These are phyloP conservation scores for Pseudovirgaria hyperparasitica DNA, from an alignment of 2,329 filamentous ascomycete genomes.

Conservation along the genomic window DNA sequence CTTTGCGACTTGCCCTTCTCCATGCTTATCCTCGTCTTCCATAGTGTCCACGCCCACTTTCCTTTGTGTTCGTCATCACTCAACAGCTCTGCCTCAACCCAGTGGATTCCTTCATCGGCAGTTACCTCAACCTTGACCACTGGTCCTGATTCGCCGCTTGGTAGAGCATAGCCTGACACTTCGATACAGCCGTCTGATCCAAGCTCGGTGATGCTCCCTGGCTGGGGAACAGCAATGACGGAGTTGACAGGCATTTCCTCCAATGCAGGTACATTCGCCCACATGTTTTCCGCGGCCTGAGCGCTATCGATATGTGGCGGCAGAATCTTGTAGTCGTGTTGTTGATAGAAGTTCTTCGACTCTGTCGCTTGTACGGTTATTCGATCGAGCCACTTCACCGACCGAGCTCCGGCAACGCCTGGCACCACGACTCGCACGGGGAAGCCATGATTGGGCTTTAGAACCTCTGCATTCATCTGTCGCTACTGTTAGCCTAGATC, in stretches of 20 bases:
- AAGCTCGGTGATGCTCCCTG: conserved; percentile 28
- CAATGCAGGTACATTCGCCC: conserved; percentile 37
- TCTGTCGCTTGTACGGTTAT: conserved; percentile 40
- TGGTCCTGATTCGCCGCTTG: conserved; percentile 39
- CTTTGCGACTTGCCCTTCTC: conserved; percentile 27
- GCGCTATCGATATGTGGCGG: conserved; percentile 37
- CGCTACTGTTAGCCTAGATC: conserved; percentile 4
- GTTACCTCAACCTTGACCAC: conserved; percentile 42
- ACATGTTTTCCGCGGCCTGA: conserved; percentile 39
- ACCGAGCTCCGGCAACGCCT: conserved; percentile 40
- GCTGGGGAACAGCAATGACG: conserved; percentile 37
- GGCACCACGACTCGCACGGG: conserved; percentile 40
- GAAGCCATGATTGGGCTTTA: conserved; percentile 37
- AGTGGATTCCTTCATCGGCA: conserved; percentile 35
- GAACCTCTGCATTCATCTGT: conserved; percentile 37
- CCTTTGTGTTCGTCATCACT: conserved; percentile 8
- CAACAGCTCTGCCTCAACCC: conserved; percentile 33
- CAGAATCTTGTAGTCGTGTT: conserved; percentile 46
- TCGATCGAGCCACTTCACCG: conserved; percentile 44
- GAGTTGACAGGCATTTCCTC: conserved; percentile 46
- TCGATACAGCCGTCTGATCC: conserved; percentile 31
- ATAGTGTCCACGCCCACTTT: conserved; percentile 46
- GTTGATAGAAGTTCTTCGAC: conserved; percentile 43
- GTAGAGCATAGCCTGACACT: conserved; percentile 44
- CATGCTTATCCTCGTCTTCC: conserved; percentile 33